Conservation (phyloP, 2,329 filamentous ascomycete genomes). For the Fusarium hostae region DNA sequence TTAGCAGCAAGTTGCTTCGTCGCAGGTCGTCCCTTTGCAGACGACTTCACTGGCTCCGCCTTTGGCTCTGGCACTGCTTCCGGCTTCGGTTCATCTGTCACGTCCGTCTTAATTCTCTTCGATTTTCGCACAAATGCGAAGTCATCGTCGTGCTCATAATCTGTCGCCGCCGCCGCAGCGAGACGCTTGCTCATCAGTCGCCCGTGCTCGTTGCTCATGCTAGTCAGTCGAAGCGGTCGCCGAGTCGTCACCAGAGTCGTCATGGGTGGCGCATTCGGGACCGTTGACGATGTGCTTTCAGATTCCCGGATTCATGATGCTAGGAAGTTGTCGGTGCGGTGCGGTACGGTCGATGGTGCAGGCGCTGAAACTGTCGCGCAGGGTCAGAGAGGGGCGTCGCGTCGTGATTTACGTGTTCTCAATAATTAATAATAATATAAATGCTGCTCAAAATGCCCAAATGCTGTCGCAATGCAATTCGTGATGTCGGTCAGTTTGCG, state of each 20-base stretch:
- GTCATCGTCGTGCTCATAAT: conserved; percentile 79
- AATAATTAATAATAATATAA: neutral
- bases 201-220: conserved; percentile 74
- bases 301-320: conserved; percentile 27
- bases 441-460: neutral
- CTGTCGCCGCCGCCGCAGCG: conserved; percentile 55
- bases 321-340: conserved; percentile 22
- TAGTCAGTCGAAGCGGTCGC: conserved; percentile 73
- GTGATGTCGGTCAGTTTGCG: conserved; percentile 25
- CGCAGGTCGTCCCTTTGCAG: conserved; percentile 45
- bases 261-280: conserved; percentile 67
- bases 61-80: conserved; percentile 39
- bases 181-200: conserved; percentile 72
- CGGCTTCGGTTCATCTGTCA: conserved; percentile 51
- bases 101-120: conserved; percentile 71
- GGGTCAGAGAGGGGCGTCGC: no score
- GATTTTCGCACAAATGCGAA: conserved; percentile 78
- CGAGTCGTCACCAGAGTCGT: conserved; percentile 74
- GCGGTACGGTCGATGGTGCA: neutral
- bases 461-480: conserved; percentile 18
- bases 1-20: conserved; percentile 49
- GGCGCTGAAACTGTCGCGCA: conserved; percentile 29
- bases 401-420: conserved; percentile 17
- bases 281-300: conserved; percentile 37
- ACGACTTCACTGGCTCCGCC: conserved; percentile 57